A percentile compares a stretch with the other conserved stretches of the same genome.
These are phyloP conservation scores for Neospora caninum DNA, from an alignment of 169 alveolate genomes.

Conservation along the genomic window DNA sequence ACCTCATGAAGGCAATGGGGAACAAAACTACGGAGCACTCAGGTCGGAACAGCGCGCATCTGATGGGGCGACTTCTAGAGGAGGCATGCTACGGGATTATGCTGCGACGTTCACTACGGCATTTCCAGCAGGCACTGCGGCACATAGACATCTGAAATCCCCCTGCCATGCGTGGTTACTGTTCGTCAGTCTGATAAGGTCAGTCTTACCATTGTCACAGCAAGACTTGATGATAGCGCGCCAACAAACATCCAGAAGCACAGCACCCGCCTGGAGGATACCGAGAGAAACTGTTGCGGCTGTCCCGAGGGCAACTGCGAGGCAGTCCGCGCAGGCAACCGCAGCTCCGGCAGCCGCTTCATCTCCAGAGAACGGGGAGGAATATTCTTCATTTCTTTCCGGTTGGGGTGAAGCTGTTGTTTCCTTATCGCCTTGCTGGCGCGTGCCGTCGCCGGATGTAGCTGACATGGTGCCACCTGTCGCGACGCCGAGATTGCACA, in stretches of 20 bases:
- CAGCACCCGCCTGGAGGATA: conserved; percentile 21
- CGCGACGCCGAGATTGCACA: neutral
- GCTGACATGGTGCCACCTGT: neutral
- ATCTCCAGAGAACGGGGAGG: neutral
- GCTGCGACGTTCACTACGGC: too few species aligned
- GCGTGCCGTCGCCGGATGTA: neutral
- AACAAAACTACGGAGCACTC: too few species aligned
- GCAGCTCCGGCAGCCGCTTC: conserved; percentile 25
- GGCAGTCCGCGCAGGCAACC: conserved; percentile 20
- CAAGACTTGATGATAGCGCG: conserved; percentile 43
- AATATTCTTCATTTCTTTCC: neutral
- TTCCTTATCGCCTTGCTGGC: neutral
- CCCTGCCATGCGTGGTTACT: too few species aligned
- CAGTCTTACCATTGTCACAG: conserved; percentile 13
- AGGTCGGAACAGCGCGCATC: too few species aligned
- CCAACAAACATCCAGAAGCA: conserved; percentile 30
- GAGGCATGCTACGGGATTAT: too few species aligned
- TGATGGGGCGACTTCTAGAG: too few species aligned
- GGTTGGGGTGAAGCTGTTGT: neutral
- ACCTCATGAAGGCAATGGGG: too few species aligned
- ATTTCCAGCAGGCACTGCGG: too few species aligned
- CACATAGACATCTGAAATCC: too few species aligned
- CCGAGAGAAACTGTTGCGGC: conserved; percentile 34
- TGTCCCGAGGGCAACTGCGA: conserved; percentile 23
- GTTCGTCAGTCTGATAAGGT: too few species aligned